A percentile compares a stretch with the other conserved stretches of the same genome.
Evolutionary conservation across 345 rosid genomes (phyloP).

Genomic region (Cochlearia excelsa): DNA sequence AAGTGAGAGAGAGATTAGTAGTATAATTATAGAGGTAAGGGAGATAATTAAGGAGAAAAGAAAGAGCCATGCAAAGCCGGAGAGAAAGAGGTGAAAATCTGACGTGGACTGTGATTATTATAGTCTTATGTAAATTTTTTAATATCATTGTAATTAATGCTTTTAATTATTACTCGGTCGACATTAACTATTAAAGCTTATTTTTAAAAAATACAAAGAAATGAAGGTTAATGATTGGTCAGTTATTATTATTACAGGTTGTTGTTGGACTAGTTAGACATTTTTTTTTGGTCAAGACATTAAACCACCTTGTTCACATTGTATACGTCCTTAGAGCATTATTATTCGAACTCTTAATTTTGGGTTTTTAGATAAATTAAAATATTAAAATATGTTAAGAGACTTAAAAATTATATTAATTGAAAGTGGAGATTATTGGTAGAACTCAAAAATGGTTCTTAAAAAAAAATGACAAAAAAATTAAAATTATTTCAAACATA

Average conservation of each 20-base stretch:
- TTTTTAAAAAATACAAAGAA: neutral
- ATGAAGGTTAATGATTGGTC: constrained; percentile 28
- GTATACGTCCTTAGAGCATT: neutral
- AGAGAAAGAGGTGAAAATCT: constrained; percentile 33
- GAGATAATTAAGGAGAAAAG: constrained; percentile 30
- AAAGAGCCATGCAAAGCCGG: constrained; percentile 55
- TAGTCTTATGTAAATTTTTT: neutral
- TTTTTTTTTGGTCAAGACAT: constrained; percentile 1
- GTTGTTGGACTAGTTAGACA: constrained; percentile 30
- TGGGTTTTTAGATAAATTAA: too few species aligned
- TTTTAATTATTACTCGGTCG: constrained; percentile 9
- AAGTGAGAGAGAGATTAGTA: constrained; percentile 4
- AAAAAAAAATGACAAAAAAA: too few species aligned
- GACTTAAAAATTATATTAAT: too few species aligned
- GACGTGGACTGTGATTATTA: constrained; percentile 43
- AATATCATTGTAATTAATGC: neutral
- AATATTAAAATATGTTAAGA: too few species aligned
- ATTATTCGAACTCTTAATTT: neutral
- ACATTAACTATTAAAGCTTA: constrained; percentile 11
- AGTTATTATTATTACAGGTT: constrained; percentile 12
- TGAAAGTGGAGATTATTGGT: too few species aligned
- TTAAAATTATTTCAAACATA: too few species aligned
- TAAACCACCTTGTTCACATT: constrained; percentile 26
- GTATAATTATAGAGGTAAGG: constrained; percentile 26
- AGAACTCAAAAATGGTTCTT: too few species aligned